A percentile compares a stretch with the other conserved stretches of the same genome.
Conservation (phyloP, 1,284 basidiomycete genomes). For the Veloboletus limbatus region DNA sequence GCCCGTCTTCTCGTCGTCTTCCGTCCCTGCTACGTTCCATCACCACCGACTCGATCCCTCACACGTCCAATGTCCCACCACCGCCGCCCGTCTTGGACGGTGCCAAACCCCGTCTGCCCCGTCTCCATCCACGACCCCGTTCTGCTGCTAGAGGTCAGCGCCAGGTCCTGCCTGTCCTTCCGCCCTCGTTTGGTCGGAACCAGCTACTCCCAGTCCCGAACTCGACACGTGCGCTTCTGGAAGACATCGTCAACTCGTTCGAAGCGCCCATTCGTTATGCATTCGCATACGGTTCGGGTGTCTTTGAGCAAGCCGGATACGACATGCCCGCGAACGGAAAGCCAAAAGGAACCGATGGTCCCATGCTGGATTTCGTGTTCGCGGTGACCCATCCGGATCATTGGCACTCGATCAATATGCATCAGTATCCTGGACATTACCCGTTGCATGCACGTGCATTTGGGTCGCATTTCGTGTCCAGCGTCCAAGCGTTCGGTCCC, state of each 20-base stretch:
- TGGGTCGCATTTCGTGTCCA: constrained; percentile 75
- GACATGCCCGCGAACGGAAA: constrained; percentile 18
- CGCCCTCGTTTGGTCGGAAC: constrained; percentile 75
- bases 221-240: constrained; percentile 73
- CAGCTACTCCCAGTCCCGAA: constrained; percentile 76
- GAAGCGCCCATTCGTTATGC: constrained; percentile 88
- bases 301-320: constrained; percentile 86
- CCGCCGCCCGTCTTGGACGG: constrained; percentile 21
- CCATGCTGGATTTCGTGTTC: constrained; percentile 96
- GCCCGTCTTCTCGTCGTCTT: constrained; percentile 13
- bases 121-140: constrained; percentile 49
- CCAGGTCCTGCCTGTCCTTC: constrained; percentile 51
- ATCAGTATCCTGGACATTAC: constrained; percentile 88
- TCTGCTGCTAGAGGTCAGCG: constrained; percentile 42
- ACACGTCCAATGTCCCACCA: constrained; percentile 19
- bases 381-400: constrained; percentile 89
- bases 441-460: constrained; percentile 79
- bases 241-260: constrained; percentile 73
- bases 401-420: constrained; percentile 95
- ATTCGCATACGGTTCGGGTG: constrained; percentile 93
- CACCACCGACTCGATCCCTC: constrained; percentile 29
- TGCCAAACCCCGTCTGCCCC: constrained; percentile 23
- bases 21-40: constrained; percentile 22
- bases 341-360: constrained; percentile 39
- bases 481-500: constrained; percentile 78